These are phyloP conservation scores for Moelleriella libera DNA, from an alignment of 2,329 filamentous ascomycete genomes.

Conservation along the genomic window DNA sequence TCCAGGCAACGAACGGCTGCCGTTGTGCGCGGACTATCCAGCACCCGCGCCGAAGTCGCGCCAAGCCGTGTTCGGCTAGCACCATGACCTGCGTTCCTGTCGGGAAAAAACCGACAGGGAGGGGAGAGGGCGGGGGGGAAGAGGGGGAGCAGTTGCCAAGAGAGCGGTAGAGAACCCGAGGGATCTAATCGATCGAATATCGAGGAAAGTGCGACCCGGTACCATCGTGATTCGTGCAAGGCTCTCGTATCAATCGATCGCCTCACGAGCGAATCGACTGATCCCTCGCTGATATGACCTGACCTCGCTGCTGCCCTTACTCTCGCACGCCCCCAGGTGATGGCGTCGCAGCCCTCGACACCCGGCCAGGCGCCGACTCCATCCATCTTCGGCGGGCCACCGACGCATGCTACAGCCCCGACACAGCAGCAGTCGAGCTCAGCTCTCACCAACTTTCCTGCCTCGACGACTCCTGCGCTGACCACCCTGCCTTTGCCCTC, in stretches of 20 bases:
- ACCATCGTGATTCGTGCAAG: no score
- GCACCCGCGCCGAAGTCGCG: slow-evolving; percentile 1
- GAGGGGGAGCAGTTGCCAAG: no score
- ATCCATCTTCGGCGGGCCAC: slow-evolving; percentile 33
- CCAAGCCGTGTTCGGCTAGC: background rate
- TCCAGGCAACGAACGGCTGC: slow-evolving; percentile 18
- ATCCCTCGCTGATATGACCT: slow-evolving; percentile 3
- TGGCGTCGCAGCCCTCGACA: slow-evolving; percentile 30
- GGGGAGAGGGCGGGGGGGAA: no score
- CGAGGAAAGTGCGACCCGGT: no score
- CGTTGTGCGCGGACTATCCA: slow-evolving; percentile 4
- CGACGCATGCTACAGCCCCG: slow-evolving; percentile 12
- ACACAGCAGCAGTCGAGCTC: slow-evolving; percentile 9
- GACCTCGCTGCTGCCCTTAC: background rate
- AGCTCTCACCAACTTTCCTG: slow-evolving; percentile 11
- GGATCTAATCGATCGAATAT: no score
- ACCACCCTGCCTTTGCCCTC: slow-evolving; percentile 8
- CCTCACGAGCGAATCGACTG: background rate
- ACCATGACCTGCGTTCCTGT: no score
- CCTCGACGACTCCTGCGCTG: slow-evolving; percentile 12
- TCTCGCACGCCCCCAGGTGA: slow-evolving; percentile 7
- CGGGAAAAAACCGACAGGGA: background rate
- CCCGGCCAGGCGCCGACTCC: slow-evolving; percentile 23
- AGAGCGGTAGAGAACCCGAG: no score
- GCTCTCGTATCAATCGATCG: background rate